Evolutionary conservation across 2,329 filamentous ascomycete species (phyloP), one percentile per base, ranked within the genome.

Genomic region (Scytalidium sp.): DNA sequence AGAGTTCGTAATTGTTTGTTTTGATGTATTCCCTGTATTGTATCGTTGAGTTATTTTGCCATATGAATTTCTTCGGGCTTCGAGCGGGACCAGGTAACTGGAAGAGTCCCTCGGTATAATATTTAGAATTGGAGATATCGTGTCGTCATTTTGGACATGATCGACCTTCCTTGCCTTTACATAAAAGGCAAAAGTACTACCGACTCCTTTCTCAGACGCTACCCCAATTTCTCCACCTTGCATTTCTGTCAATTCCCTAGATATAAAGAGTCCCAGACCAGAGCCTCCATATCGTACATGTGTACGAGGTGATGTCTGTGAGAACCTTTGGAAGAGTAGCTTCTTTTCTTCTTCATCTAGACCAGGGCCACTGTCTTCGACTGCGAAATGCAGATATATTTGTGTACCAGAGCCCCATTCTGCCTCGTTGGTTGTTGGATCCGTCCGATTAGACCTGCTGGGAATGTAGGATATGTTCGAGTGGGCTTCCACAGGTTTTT

Each of bases 211-310:
- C 57, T 83, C 75, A 17, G 83, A 87, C 2, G 80, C 75, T 3
- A 93, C 86, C 1, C 88, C 88, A 47, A 94, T 92, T 52, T 88
- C 85, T 7, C 89, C 89, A 20, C 88, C 87, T 65, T 92, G 88
- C 8, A 93, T 71, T 63, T 94, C 88, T 0, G 87, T 89, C 9
- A 94, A 75, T 50, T 89, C 83, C 41, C 88, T 79, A 22, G 85
- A 89, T 56, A 94, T 92, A 67, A 92, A 93, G 0, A 94, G 73
- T 0, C 89, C 89, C 1, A 94, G 75, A 0, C 89, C 89, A 0
- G 84, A 88, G 0, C 89, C 89, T 13, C 89, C 89, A 56, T 93
- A 92, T 58, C 89, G 84, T 15, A 90, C 83, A 59, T 93, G 88
- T 0, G 88, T 92, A 36, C 83, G 81, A 2, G 87, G 86, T n/a